Base-by-base conservation (phyloP, 139 green algal species). In the Volvox africanus region DNA sequence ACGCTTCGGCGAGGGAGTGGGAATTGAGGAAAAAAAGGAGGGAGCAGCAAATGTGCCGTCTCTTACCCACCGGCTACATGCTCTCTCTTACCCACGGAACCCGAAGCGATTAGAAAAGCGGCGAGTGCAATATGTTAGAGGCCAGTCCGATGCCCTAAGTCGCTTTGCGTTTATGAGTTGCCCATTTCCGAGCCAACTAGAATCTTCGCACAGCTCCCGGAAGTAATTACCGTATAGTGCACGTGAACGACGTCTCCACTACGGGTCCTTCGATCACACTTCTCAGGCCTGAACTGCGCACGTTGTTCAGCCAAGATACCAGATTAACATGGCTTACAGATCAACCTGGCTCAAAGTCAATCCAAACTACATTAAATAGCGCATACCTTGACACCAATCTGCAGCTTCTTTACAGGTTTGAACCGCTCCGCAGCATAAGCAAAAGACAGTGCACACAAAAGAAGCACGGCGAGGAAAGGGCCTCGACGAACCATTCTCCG, bases 301-400 rank as follows among this genome's bases (percentile, higher is more conserved):
- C 1, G 21, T 69, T 35, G 79, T 50, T 26, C 6, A 3, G 37
- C 20, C 17, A 33, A 55, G 28, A 67, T 30, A 21, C 37, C 21
- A 12, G 24, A 35, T 36, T 1, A n/a, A n/a, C n/a, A n/a, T n/a
- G n/a, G n/a, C n/a, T n/a, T n/a, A n/a, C n/a, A n/a, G n/a, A n/a
- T n/a, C n/a, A n/a, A 69, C 76, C 1, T n/a, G 32, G 65, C 65
- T 6, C 65, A 28, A 9, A 55, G 44, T 55, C 65, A 28, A 73
- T 6, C 65, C 65, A 73, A 73, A 12, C 11, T 73, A 30, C 11
- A 16, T 73, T 73, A 24, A 73, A 30, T 9, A 73, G 12, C 65
- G 65, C 65, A n/a, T 5, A 89, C 85, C 85, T 89, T 89, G 3
- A 89, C 85, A 13, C 85, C 85, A n/a, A 89, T 89, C 17, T 82